Evolutionary conservation across 2,329 filamentous ascomycete genomes (phyloP).

Genomic region (Pseudogymnoascus pannorum): DNA sequence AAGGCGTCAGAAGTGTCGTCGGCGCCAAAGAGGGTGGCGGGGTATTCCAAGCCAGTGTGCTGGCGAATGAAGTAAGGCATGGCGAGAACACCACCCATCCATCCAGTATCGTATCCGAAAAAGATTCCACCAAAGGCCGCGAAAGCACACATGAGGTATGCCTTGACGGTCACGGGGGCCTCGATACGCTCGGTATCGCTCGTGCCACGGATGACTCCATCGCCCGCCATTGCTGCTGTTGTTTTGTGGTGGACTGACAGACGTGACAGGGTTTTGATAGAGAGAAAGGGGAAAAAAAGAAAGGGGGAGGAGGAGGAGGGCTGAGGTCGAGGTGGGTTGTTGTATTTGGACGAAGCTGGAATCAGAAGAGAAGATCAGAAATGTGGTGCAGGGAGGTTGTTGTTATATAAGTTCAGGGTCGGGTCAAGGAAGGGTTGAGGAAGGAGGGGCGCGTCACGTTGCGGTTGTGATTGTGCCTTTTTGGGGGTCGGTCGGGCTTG

Average conservation of each 20-base stretch:
- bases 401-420: conserved; percentile 2
- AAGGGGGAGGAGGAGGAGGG: neutral
- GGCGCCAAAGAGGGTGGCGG: conserved; percentile 20
- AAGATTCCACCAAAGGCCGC: conserved; percentile 55
- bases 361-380: neutral
- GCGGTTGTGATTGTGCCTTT: neutral
- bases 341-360: neutral
- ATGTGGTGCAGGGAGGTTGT: neutral
- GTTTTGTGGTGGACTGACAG: neutral
- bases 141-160: conserved; percentile 61
- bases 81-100: conserved; percentile 56
- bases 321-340: neutral
- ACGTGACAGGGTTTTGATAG: neutral
- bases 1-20: conserved; percentile 11
- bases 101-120: conserved; percentile 65
- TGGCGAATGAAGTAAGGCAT: conserved; percentile 37
- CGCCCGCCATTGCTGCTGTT: conserved; percentile 7
- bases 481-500: neutral
- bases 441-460: neutral
- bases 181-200: conserved; percentile 53
- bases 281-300: neutral
- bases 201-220: conserved; percentile 16
- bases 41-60: conserved; percentile 20
- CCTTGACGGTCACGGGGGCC: conserved; percentile 61
- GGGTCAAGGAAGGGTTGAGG: neutral